Percentiles rank a stretch among this genome's conserved stretches.
phyloP scores from a whole-genome alignment of 495 filamentous ascomycete genomes.

The Pseudoneurospora amorphoporcata region DNA sequence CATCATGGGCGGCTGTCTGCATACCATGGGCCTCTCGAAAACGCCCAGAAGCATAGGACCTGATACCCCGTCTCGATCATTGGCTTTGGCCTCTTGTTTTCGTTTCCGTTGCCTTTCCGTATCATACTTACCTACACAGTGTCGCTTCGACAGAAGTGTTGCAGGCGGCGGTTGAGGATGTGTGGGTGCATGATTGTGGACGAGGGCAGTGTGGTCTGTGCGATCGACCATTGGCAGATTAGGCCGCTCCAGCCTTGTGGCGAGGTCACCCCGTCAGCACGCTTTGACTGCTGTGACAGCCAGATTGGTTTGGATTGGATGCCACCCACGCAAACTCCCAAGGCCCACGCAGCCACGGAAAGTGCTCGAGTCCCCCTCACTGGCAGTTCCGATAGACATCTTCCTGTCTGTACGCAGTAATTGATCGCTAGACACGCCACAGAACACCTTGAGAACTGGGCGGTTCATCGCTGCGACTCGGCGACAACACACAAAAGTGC shows the following conservation, averaged over 20 bases:
- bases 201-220: conserved; percentile 13
- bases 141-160: neutral
- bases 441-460: neutral
- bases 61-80: neutral
- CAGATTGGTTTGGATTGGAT: neutral
- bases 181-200: conserved; percentile 22
- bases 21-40: neutral
- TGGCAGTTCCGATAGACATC: neutral
- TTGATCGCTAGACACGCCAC: neutral
- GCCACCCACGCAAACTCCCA: neutral
- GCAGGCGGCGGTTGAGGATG: conserved; percentile 17
- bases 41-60: neutral
- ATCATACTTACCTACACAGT: neutral
- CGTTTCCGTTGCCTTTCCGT: neutral
- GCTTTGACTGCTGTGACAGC: conserved; percentile 18
- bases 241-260: conserved; percentile 21
- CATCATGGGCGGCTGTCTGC: neutral
- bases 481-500: neutral
- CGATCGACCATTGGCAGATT: conserved; percentile 15
- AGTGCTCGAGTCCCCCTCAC: neutral
- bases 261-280: conserved; percentile 5
- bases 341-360: neutral
- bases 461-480: neutral
- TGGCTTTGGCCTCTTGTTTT: neutral
- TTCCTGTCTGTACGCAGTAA: neutral